Conservation (phyloP, 371 early-diverging fungal species). For the Fennellomyces sp. region DNA sequence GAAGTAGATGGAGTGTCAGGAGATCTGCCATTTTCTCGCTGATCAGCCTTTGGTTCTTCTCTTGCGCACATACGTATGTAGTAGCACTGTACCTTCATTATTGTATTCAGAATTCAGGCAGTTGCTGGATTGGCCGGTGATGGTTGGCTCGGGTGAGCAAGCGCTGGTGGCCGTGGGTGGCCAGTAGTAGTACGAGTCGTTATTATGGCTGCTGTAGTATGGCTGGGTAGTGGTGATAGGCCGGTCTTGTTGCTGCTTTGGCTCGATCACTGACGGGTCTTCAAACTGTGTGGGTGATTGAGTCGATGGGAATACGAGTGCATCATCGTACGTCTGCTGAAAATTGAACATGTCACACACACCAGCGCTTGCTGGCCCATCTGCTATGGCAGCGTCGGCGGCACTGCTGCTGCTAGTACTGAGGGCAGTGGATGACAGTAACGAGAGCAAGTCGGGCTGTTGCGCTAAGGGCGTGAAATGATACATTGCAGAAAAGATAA, state of each 20-base stretch:
- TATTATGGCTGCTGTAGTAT: background rate
- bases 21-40: background rate
- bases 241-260: background rate
- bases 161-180: background rate
- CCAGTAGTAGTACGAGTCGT: background rate
- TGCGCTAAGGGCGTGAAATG: background rate
- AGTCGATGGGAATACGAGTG: background rate
- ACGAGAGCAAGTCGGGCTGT: background rate
- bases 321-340: background rate
- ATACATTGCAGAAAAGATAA: background rate
- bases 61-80: too few species aligned
- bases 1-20: slow-evolving; percentile 2
- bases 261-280: too few species aligned
- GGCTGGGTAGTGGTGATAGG: background rate
- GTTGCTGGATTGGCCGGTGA: background rate
- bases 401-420: background rate
- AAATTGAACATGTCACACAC: background rate
- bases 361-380: background rate
- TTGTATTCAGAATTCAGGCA: background rate
- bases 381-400: background rate
- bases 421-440: background rate
- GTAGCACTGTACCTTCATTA: slow-evolving; percentile 5
- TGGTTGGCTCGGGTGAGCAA: background rate
- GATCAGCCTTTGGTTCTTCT: background rate
- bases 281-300: background rate